These are phyloP conservation scores for Annona squamosa DNA, from an alignment of 164 flowering plant genomes.

Conservation along the genomic window DNA sequence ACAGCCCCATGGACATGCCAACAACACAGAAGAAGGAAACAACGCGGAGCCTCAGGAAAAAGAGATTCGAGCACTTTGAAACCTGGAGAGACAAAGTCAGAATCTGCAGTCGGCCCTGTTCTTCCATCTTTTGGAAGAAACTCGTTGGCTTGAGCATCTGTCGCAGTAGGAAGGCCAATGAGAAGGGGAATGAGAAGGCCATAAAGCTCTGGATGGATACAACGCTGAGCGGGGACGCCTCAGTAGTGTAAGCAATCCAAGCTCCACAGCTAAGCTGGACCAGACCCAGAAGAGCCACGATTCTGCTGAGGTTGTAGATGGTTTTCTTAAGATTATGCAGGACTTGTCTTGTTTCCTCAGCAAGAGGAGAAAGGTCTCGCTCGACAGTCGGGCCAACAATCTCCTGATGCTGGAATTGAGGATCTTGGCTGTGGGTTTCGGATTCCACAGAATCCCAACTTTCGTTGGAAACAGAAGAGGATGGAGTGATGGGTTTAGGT, in stretches of 20 bases:
- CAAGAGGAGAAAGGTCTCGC: conserved; percentile 27
- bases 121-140: conserved; percentile 91
- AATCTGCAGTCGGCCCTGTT: conserved; percentile 78
- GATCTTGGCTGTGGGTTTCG: conserved; percentile 6
- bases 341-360: conserved; percentile 41
- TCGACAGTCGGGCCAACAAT: conserved; percentile 33
- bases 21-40: conserved; percentile 41
- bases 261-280: conserved; percentile 72
- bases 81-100: conserved; percentile 67
- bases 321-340: conserved; percentile 50
- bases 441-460: conserved; percentile 5
- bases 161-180: conserved; percentile 65
- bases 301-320: conserved; percentile 58
- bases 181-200: conserved; percentile 73
- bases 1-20: conserved; percentile 43
- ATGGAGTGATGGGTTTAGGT: neutral
- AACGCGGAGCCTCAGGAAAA: conserved; percentile 50
- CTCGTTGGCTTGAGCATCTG: conserved; percentile 58
- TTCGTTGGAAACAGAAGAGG: neutral
- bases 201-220: conserved; percentile 46
- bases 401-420: conserved; percentile 26
- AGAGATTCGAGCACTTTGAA: conserved; percentile 55
- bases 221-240: conserved; percentile 35
- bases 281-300: conserved; percentile 55
- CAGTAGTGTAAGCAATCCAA: conserved; percentile 51